These are phyloP conservation scores for Apophysomyces ossiformis DNA, from an alignment of 371 early-diverging fungal genomes.

Conservation along the genomic window DNA sequence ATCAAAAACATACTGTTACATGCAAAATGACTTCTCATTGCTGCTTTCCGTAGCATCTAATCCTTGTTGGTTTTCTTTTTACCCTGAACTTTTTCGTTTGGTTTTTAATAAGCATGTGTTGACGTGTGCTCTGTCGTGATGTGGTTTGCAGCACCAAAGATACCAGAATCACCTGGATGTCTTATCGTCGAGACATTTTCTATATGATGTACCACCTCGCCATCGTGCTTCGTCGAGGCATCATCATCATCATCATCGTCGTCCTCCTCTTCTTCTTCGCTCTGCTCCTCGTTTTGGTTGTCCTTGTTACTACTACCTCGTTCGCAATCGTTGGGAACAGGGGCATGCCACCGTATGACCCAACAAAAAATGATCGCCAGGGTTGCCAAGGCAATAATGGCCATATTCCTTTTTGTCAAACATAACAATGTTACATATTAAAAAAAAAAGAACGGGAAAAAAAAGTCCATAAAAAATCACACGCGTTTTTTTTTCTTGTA, in stretches of 20 bases:
- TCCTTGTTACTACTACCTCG: too few relatives aligned
- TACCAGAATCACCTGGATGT: background rate
- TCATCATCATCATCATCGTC: background rate
- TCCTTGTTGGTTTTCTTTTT: too few relatives aligned
- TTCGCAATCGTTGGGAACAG: background rate
- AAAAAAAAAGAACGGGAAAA: background rate
- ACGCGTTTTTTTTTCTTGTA: background rate
- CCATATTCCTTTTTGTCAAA: conserved; percentile 37
- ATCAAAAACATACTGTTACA: too few relatives aligned
- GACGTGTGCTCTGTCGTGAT: background rate
- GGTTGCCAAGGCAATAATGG: conserved; percentile 37
- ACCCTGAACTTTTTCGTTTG: too few relatives aligned
- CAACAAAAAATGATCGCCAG: conserved; percentile 37
- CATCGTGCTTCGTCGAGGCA: conserved; percentile 9
- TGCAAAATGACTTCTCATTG: too few relatives aligned
- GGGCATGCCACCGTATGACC: conserved; percentile 36
- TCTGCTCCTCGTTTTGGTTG: too few relatives aligned
- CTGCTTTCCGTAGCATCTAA: too few relatives aligned
- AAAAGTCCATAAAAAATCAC: background rate
- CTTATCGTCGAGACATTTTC: conserved; percentile 3
- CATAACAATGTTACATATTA: background rate
- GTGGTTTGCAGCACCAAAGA: background rate
- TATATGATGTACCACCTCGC: conserved; percentile 1
- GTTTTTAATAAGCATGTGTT: background rate
- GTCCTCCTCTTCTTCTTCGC: too few relatives aligned